These are phyloP conservation scores for Irpex sp. DNA, from an alignment of 1,284 basidiomycete species.

Conservation along the genomic window DNA sequence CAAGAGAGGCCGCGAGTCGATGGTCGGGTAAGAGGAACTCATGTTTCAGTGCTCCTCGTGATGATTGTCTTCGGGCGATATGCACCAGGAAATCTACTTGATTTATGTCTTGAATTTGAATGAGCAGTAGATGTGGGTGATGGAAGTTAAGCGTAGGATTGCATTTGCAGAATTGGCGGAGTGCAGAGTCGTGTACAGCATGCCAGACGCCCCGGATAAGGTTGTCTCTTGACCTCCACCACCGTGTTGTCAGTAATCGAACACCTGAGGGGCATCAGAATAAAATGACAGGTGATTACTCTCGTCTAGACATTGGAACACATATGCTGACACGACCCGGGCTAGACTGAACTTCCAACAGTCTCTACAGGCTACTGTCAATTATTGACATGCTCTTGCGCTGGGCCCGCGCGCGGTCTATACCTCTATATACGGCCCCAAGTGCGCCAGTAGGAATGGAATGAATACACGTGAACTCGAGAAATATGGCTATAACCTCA, in stretches of 20 bases:
- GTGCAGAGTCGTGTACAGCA: too few relatives aligned
- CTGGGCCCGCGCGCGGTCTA: not conserved
- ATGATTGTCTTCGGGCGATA: not conserved
- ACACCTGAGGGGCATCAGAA: not conserved
- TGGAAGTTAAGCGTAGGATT: not conserved
- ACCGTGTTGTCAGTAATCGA: not conserved
- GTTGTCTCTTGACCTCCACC: not conserved
- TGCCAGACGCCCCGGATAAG: not conserved
- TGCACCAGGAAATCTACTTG: too few relatives aligned
- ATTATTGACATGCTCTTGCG: not conserved
- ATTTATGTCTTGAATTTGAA: too few relatives aligned
- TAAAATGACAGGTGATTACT: too few relatives aligned
- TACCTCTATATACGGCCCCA: not conserved
- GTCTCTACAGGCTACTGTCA: not conserved
- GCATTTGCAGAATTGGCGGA: not conserved
- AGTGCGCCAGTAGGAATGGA: not conserved
- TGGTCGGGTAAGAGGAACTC: conserved; percentile 37
- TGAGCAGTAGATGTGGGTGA: not conserved
- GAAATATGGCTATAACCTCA: conserved; percentile 8
- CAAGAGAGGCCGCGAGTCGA: conserved; percentile 68
- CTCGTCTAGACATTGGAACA: too few relatives aligned
- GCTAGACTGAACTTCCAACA: not conserved
- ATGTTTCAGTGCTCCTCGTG: conserved; percentile 17
- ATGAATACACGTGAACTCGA: not conserved
- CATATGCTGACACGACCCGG: not conserved